These are phyloP conservation scores for Podospora pseudoanserina DNA, from an alignment of 495 filamentous ascomycete species.

Conservation along the genomic window DNA sequence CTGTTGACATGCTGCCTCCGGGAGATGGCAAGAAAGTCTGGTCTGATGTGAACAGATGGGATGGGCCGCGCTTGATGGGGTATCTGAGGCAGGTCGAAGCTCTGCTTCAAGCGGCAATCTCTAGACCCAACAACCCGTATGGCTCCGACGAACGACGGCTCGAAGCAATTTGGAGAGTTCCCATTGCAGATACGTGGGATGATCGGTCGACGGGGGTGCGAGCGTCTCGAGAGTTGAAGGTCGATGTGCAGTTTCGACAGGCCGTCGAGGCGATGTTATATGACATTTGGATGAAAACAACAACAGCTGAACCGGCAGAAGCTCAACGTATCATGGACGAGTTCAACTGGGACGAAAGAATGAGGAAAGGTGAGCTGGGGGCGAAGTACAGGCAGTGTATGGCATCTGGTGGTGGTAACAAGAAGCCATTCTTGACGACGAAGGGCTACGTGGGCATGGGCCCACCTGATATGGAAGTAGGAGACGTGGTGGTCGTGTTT, in stretches of 20 bases:
- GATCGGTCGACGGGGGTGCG: too few relatives aligned
- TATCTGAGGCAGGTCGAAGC: too few relatives aligned
- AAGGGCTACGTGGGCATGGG: slow-evolving; percentile 22
- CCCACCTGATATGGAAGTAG: slow-evolving; percentile 1
- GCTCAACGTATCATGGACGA: not conserved
- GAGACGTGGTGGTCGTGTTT: slow-evolving; percentile 17
- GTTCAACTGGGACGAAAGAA: not conserved
- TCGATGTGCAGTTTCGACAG: too few relatives aligned
- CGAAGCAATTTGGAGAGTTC: slow-evolving; percentile 10
- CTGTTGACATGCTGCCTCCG: not conserved
- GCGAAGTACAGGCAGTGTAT: not conserved
- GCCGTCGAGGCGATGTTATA: too few relatives aligned
- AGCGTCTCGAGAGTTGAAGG: too few relatives aligned
- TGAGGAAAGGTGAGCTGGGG: not conserved
- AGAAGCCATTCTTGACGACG: slow-evolving; percentile 15
- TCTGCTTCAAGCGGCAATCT: too few relatives aligned
- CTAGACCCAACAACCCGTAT: too few relatives aligned
- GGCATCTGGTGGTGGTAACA: slow-evolving; percentile 5
- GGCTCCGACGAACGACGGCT: not conserved
- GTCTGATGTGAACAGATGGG: not conserved
- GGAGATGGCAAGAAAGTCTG: not conserved
- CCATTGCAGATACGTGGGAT: slow-evolving; percentile 11
- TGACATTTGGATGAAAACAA: too few relatives aligned
- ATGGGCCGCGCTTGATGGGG: too few relatives aligned
- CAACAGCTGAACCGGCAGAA: too few relatives aligned